phyloP scores from a whole-genome alignment of 2,329 filamentous ascomycete species.

The Neonectria sp. region DNA sequence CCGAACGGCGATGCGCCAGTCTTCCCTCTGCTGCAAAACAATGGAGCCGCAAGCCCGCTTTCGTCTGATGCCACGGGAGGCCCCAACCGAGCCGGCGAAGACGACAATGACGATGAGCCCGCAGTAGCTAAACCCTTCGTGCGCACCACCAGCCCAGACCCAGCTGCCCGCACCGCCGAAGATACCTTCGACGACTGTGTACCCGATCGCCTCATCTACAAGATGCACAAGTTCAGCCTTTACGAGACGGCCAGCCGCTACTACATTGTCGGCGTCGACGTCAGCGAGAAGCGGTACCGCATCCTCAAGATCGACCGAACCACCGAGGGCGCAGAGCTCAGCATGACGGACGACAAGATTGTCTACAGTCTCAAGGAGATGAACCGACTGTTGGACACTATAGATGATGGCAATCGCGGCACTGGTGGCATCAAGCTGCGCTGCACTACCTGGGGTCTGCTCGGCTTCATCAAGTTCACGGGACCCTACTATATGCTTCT shows the following conservation, averaged over 20 bases:
- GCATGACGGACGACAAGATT: slow-evolving; percentile 93
- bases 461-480: slow-evolving; percentile 97
- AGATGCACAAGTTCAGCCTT: slow-evolving; percentile 97
- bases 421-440: slow-evolving; percentile 92
- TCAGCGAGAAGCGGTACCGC: slow-evolving; percentile 89
- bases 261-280: slow-evolving; percentile 94
- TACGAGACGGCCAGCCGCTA: slow-evolving; percentile 96
- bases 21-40: slow-evolving; percentile 56
- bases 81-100: slow-evolving; percentile 52
- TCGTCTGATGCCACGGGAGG: slow-evolving; percentile 46
- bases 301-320: slow-evolving; percentile 97
- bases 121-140: slow-evolving; percentile 71
- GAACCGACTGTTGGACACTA: slow-evolving; percentile 91
- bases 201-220: slow-evolving; percentile 62
- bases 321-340: slow-evolving; percentile 81
- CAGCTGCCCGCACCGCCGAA: slow-evolving; percentile 48
- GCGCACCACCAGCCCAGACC: slow-evolving; percentile 68
- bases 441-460: slow-evolving; percentile 91
- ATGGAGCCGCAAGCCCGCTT: slow-evolving; percentile 49
- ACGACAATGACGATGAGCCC: slow-evolving; percentile 72
- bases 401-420: slow-evolving; percentile 94
- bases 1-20: slow-evolving; percentile 45
- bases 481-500: slow-evolving; percentile 97
- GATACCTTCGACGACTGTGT: slow-evolving; percentile 53
- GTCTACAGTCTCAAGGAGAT: slow-evolving; percentile 94